Base-by-base conservation (phyloP, 2,329 filamentous ascomycete genomes). In the Geosmithia putterillii region DNA sequence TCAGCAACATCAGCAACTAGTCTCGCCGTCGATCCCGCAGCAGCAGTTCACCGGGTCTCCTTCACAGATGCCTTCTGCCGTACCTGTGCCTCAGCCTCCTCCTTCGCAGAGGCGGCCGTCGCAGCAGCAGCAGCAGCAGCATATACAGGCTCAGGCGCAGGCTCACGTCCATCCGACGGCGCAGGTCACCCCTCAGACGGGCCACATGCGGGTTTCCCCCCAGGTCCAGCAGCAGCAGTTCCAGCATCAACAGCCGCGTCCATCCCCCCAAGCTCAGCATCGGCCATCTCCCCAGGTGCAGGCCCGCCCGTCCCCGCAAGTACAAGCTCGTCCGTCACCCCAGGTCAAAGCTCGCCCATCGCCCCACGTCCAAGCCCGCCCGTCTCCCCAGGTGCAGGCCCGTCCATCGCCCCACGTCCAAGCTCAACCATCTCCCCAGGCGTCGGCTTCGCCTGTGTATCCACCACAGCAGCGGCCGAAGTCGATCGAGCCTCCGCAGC, bases 401-500 rank as follows among this genome's bases (percentile, higher is more conserved):
- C 28, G 28, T 32, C 28, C 28, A 7, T 32, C 28, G 6, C 28
- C 28, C 28, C 28, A 12, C 4, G 28, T 32, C 3, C 28, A 32
- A 14, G 28, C 28, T 12, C 28, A 14, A 12, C 28, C 10, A 9
- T 32, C 28, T 32, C 28, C 28, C 10, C 28, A 12, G 28, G 28
- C n/a, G n/a, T n/a, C n/a, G n/a, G n/a, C n/a, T n/a, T n/a, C n/a
- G n/a, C n/a, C n/a, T n/a, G n/a, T n/a, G n/a, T n/a, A n/a, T n/a
- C n/a, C n/a, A 32, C 14, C 45, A 20, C 35, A 48, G 25, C 41
- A 42, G 17, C 47, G 48, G 18, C 50, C 47, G 15, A 48, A 47
- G n/a, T 7, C 35, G n/a, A 38, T 38, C 6, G n/a, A 38, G 35
- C 35, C n/a, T n/a, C 35, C n/a, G 35, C 35, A 38, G 35, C n/a